These are phyloP conservation scores for Raphanus raphanistrum DNA, from an alignment of 345 rosid species.

Conservation along the genomic window DNA sequence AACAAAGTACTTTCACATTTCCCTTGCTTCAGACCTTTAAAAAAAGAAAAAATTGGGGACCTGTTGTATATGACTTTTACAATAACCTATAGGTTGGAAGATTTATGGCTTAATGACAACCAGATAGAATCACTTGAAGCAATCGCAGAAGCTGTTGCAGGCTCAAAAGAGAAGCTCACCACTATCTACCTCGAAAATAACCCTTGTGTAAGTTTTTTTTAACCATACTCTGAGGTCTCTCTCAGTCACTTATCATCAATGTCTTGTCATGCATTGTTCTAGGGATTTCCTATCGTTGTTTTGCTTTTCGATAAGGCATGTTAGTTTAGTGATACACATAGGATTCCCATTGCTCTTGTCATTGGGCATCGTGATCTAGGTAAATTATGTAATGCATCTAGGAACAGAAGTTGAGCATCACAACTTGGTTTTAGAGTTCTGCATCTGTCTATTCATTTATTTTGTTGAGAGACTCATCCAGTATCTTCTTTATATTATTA, in stretches of 20 bases:
- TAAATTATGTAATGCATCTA: neutral
- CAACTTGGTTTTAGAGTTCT: neutral
- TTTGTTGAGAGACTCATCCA: neutral
- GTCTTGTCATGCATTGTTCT: neutral
- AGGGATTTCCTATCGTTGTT: slow-evolving; percentile 12
- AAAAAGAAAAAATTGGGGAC: too few relatives aligned
- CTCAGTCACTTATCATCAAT: neutral
- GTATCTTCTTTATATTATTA: neutral
- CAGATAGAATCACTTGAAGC: slow-evolving; percentile 76
- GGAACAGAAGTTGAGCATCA: slow-evolving; percentile 10
- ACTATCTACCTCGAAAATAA: slow-evolving; percentile 92
- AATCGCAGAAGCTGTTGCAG: slow-evolving; percentile 63
- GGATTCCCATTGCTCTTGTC: slow-evolving; percentile 3
- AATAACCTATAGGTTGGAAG: slow-evolving; percentile 64
- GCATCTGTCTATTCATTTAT: slow-evolving; percentile 8
- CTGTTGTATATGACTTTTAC: too few relatives aligned
- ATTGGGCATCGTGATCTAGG: neutral
- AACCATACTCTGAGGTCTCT: neutral
- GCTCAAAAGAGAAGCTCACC: slow-evolving; percentile 80
- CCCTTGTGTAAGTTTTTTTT: slow-evolving; percentile 72
- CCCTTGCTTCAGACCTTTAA: neutral
- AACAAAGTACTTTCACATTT: slow-evolving; percentile 49
- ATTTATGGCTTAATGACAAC: slow-evolving; percentile 94
- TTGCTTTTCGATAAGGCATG: slow-evolving; percentile 10
- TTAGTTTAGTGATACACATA: neutral